Conservation (phyloP, 352 stramenopile genomes). For the Pythium dissimile region DNA sequence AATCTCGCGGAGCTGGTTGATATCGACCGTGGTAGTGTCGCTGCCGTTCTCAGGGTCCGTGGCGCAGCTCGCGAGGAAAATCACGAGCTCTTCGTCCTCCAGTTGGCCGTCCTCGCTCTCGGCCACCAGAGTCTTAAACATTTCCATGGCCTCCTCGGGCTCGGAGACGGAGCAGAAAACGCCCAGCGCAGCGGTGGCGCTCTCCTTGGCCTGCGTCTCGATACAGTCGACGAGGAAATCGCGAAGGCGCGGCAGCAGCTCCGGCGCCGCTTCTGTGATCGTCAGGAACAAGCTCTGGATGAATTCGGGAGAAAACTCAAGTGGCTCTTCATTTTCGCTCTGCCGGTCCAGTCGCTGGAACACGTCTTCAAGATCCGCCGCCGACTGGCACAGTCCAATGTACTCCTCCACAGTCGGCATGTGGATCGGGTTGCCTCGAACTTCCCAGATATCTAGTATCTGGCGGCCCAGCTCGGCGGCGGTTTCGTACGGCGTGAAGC, state of each 20-base stretch:
- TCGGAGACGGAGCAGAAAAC: slow-evolving; percentile 53
- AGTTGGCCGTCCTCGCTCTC: slow-evolving; percentile 28
- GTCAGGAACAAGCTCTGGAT: slow-evolving; percentile 51
- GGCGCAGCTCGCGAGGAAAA: slow-evolving; percentile 57
- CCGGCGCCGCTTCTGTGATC: slow-evolving; percentile 25
- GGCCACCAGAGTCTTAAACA: slow-evolving; percentile 37
- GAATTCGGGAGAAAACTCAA: slow-evolving; percentile 41
- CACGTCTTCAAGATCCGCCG: slow-evolving; percentile 9
- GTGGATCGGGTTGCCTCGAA: slow-evolving; percentile 4
- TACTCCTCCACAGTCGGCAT: slow-evolving; percentile 10
- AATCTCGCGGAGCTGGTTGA: slow-evolving; percentile 7
- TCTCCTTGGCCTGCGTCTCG: slow-evolving; percentile 30
- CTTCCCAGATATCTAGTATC: slow-evolving; percentile 13
- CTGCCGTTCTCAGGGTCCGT: background rate
- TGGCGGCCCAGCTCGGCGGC: slow-evolving; percentile 6
- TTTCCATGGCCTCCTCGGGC: slow-evolving; percentile 25
- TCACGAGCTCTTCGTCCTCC: slow-evolving; percentile 50
- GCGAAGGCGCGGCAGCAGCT: slow-evolving; percentile 31
- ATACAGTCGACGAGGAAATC: slow-evolving; percentile 47
- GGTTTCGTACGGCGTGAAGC: slow-evolving; percentile 2
- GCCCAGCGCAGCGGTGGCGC: slow-evolving; percentile 43
- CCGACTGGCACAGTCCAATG: slow-evolving; percentile 4
- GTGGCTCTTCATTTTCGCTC: slow-evolving; percentile 22
- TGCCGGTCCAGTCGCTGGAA: slow-evolving; percentile 31
- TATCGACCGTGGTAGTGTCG: background rate